phyloP scores from a whole-genome alignment of 2,329 filamentous ascomycete genomes.

The Xylaria sp. region DNA sequence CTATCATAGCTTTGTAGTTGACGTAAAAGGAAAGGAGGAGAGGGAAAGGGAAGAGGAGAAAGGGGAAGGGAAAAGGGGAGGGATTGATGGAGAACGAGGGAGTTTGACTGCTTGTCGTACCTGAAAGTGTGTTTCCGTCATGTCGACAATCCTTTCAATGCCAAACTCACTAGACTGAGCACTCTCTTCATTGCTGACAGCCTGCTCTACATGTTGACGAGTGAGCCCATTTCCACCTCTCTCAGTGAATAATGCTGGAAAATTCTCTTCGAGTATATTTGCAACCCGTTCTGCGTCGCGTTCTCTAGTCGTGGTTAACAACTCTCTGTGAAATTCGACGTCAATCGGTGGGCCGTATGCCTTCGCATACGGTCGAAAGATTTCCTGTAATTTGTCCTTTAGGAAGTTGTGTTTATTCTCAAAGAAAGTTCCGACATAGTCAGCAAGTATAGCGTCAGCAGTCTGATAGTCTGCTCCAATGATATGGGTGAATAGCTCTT shows the following conservation, averaged over 20 bases:
- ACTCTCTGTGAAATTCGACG: constrained; percentile 20
- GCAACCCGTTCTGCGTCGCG: constrained; percentile 25
- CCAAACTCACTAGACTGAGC: constrained; percentile 23
- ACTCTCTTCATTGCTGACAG: neutral
- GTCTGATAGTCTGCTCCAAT: constrained; percentile 21
- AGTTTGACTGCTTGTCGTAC: neutral
- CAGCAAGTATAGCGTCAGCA: neutral
- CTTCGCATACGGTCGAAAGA: constrained; percentile 22
- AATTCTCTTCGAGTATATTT: constrained; percentile 23
- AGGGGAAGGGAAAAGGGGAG: too few relatives aligned
- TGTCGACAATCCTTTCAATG: constrained; percentile 30
- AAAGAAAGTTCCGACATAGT: constrained; percentile 6
- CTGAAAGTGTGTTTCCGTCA: constrained; percentile 33
- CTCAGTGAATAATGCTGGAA: constrained; percentile 23
- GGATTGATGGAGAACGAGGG: too few relatives aligned
- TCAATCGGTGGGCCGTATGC: constrained; percentile 30
- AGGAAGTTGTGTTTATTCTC: neutral
- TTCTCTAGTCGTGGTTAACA: neutral
- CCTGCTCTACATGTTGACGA: constrained; percentile 2
- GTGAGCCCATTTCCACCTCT: constrained; percentile 15
- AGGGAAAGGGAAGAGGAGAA: too few relatives aligned
- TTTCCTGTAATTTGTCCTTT: constrained; percentile 24
- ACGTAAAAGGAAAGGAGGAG: neutral
- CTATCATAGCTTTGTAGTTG: neutral
- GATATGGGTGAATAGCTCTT: constrained; percentile 28